phyloP scores from a whole-genome alignment of 331 rosid genomes.

The Stylosanthes scabra region DNA sequence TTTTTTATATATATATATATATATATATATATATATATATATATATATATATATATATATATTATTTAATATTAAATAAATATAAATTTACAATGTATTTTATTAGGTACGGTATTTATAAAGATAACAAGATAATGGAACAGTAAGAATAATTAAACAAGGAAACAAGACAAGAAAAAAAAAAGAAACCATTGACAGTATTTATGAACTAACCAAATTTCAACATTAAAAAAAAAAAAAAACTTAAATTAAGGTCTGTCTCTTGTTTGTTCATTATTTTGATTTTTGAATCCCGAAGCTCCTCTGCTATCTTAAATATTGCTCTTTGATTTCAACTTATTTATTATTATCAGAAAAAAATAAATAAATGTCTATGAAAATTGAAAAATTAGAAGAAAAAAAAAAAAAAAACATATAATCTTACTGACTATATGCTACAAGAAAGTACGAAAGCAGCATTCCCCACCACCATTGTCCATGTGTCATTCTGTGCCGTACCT shows the following conservation, averaged over 20 bases:
- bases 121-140: background rate
- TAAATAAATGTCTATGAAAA: slow-evolving; percentile 64
- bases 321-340: slow-evolving; percentile 48
- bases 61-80: too few relatives aligned
- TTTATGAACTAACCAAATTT: too few relatives aligned
- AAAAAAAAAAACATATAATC: slow-evolving; percentile 48
- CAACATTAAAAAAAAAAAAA: too few relatives aligned
- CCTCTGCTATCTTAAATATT: slow-evolving; percentile 31
- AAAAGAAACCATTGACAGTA: too few relatives aligned
- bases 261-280: slow-evolving; percentile 32
- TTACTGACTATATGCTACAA: slow-evolving; percentile 50
- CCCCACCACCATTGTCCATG: slow-evolving; percentile 37
- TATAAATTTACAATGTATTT: too few relatives aligned
- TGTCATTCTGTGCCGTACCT: slow-evolving; percentile 41
- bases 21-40: too few relatives aligned
- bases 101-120: too few relatives aligned
- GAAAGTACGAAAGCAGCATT: slow-evolving; percentile 30
- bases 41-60: too few relatives aligned
- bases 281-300: slow-evolving; percentile 35
- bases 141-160: background rate
- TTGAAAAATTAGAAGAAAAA: background rate
- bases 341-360: slow-evolving; percentile 50
- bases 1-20: too few relatives aligned
- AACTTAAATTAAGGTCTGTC: background rate
- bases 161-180: background rate